These are phyloP conservation scores for Termitomyces sp. DNA, from an alignment of 768 basidiomycete species.

Conservation along the genomic window DNA sequence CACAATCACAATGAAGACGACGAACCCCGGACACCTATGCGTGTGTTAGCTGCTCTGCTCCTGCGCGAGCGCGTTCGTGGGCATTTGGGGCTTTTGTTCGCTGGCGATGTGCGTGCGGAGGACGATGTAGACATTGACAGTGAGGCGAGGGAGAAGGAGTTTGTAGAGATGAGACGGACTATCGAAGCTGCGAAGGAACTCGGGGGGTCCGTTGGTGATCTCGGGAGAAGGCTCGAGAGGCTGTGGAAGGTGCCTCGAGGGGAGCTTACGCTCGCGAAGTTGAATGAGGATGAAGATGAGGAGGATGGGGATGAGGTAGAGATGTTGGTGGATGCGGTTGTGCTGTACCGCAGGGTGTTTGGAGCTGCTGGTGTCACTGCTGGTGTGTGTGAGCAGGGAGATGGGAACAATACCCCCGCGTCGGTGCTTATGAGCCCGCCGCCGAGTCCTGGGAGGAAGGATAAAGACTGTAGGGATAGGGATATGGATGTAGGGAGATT, in stretches of 20 bases:
- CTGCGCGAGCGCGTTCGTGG: constrained; percentile 49
- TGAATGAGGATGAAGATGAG: constrained; percentile 13
- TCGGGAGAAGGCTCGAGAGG: constrained; percentile 56
- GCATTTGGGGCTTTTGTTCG: constrained; percentile 55
- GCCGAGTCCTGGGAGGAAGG: constrained; percentile 38
- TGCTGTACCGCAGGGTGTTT: constrained; percentile 63
- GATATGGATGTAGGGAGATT: constrained; percentile 39
- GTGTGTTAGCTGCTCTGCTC: constrained; percentile 45
- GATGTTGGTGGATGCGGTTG: constrained; percentile 53
- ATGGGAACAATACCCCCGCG: not conserved
- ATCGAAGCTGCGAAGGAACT: constrained; percentile 61
- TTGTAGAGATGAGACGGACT: constrained; percentile 40
- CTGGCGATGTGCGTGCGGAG: constrained; percentile 33
- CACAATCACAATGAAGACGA: constrained; percentile 12
- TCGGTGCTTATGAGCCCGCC: constrained; percentile 56
- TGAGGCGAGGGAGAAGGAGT: constrained; percentile 27
- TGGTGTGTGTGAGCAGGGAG: not conserved
- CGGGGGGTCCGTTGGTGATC: constrained; percentile 51
- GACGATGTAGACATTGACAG: constrained; percentile 21
- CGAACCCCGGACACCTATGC: constrained; percentile 35
- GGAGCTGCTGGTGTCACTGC: constrained; percentile 13
- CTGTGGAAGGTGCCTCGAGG: constrained; percentile 38
- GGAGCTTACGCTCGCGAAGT: not conserved
- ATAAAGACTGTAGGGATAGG: constrained; percentile 14
- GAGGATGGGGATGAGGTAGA: constrained; percentile 42